phyloP scores from a whole-genome alignment of 177 flowering plant species.

The Vitis hybrid region DNA sequence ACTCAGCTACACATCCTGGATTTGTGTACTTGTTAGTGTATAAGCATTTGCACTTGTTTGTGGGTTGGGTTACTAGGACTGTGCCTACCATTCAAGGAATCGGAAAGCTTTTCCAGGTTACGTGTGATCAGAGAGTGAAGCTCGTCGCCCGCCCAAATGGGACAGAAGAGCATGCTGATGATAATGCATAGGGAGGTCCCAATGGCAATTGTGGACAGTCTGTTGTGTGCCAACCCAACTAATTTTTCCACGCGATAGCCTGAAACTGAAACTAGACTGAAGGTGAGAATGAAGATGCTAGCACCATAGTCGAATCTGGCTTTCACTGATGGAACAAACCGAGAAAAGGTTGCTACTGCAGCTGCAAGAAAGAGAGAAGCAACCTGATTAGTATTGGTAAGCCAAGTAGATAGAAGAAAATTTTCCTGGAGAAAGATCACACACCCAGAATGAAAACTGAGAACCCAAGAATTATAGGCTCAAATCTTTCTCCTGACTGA shows the following conservation, averaged over 20 bases:
- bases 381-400: neutral
- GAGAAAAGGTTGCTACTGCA: slow-evolving; percentile 49
- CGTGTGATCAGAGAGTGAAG: slow-evolving; percentile 51
- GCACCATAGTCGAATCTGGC: slow-evolving; percentile 62
- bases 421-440: neutral
- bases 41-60: too few relatives aligned
- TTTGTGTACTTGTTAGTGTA: neutral
- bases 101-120: slow-evolving; percentile 73
- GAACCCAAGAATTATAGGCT: slow-evolving; percentile 51
- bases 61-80: too few relatives aligned
- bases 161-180: slow-evolving; percentile 53
- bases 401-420: neutral
- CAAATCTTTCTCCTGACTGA: slow-evolving; percentile 38
- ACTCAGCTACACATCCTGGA: slow-evolving; percentile 53
- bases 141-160: slow-evolving; percentile 86
- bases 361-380: slow-evolving; percentile 33
- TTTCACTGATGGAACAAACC: slow-evolving; percentile 55
- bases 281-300: slow-evolving; percentile 53
- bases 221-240: slow-evolving; percentile 43
- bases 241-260: slow-evolving; percentile 59
- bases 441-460: slow-evolving; percentile 50
- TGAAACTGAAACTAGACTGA: slow-evolving; percentile 55
- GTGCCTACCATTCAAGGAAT: slow-evolving; percentile 63
- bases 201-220: slow-evolving; percentile 57
- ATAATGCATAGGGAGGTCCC: slow-evolving; percentile 58